Percentiles rank a stretch among this genome's conserved stretches.
Conservation (phyloP, 1,284 basidiomycete genomes). For the Quambalaria eucalypti region DNA sequence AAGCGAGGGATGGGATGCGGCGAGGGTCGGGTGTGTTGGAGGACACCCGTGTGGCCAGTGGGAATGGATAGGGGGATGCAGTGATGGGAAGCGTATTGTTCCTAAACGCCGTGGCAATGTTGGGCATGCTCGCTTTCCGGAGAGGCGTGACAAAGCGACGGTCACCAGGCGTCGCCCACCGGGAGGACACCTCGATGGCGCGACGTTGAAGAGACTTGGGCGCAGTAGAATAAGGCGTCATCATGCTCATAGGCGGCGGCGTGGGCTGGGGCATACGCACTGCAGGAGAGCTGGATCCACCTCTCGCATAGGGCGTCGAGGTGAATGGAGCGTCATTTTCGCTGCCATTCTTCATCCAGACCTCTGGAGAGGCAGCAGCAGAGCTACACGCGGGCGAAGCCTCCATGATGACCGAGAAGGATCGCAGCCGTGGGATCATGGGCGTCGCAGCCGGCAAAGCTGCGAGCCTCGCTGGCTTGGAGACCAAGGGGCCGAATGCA, state of each 20-base stretch:
- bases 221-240: neutral
- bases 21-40: neutral
- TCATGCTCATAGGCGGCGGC: neutral
- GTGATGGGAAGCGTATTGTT: neutral
- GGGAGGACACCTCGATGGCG: neutral
- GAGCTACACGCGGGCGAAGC: neutral
- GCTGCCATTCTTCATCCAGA: neutral
- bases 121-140: constrained; percentile 29
- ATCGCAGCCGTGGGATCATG: constrained; percentile 2
- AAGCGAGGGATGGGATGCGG: neutral
- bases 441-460: neutral
- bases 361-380: neutral
- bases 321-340: neutral
- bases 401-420: neutral
- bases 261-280: neutral
- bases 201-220: neutral
- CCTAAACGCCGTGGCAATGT: constrained; percentile 7
- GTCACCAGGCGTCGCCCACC: neutral
- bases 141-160: constrained; percentile 29
- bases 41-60: constrained; percentile 15
- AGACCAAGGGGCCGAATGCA: neutral
- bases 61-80: constrained; percentile 42
- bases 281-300: neutral
- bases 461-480: too few relatives aligned
- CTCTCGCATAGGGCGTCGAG: neutral